Base-by-base conservation (phyloP, 2,329 filamentous ascomycete species). In the Colletotrichum godetiae region DNA sequence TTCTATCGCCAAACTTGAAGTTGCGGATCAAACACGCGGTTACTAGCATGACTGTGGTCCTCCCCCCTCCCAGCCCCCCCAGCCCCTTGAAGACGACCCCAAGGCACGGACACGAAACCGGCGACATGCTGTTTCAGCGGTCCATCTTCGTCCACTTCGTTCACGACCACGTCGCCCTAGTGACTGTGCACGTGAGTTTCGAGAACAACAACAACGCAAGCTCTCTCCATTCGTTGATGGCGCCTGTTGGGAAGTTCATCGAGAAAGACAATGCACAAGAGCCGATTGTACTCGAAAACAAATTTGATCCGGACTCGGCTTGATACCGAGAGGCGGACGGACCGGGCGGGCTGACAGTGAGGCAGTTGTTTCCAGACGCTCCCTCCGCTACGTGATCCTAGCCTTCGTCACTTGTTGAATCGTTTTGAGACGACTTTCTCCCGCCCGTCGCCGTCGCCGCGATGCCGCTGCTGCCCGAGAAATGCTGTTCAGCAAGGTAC, bases 101-200 rank as follows among this genome's bases (percentile, higher is more conserved):
- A 42, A 35, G 63, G 66, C 70, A 65, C 66, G 49, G 59, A 35
- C 57, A 69, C 70, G 67, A 73, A 73, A 73, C 70, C 52, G 67
- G 67, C 70, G 66, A 73, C 60, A 73, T 73, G 66, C 42, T 46
- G 70, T 73, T 73, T 73, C 70, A 70, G 70, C 67, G 60, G 60
- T 65, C 56, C 52, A 42, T 29, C 22, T 33, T 69, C 33, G 22
- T 46, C 68, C 63, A 71, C 68, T 57, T 64, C 12, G 31, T 62
- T 59, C 42, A 61, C 70, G 35, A 64, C 70, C n/a, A 29, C 55
- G 70, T 73, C 70, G 60, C 67, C 67, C 55, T 35, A 53, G 70
- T 55, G 67, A 60, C 33, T 56, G 22, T n/a, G 59, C 42, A 56
- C 56, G 5, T 31, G 35, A 49, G 15, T 19, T 29, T 29, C 5